phyloP scores from a whole-genome alignment of 768 basidiomycete genomes.

The Hericium coralloides region DNA sequence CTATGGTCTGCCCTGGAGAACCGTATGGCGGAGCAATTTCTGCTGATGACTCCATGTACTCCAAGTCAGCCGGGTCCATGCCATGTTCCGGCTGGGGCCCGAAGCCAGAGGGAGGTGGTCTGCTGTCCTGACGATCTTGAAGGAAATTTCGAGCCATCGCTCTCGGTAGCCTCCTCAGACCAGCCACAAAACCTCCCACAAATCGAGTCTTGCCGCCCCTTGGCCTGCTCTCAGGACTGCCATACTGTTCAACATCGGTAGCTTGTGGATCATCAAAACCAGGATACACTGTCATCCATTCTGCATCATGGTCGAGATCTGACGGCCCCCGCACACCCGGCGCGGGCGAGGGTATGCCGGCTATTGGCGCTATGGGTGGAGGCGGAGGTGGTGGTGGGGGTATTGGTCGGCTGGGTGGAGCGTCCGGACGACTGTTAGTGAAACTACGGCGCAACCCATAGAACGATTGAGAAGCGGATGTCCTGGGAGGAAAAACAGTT shows the following conservation, averaged over 20 bases:
- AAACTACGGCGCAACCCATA: background rate
- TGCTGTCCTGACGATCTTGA: background rate
- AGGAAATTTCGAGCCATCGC: conserved; percentile 9
- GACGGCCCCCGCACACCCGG: background rate
- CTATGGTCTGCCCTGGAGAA: background rate
- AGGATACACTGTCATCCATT: conserved; percentile 10
- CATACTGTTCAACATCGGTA: conserved; percentile 2
- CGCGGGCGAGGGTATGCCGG: conserved; percentile 1
- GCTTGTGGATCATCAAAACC: background rate
- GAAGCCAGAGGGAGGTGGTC: background rate
- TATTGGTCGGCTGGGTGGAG: conserved; percentile 3
- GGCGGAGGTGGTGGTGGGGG: conserved; percentile 8
- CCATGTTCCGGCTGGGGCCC: too few species aligned
- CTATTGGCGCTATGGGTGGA: conserved; percentile 7
- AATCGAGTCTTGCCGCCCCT: conserved; percentile 4
- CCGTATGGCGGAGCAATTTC: conserved; percentile 8
- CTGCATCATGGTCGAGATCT: conserved; percentile 3
- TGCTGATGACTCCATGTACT: background rate
- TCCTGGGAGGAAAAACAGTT: too few species aligned
- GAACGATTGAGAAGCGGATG: too few species aligned
- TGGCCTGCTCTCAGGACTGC: background rate
- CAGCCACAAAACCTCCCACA: conserved; percentile 11
- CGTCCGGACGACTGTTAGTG: conserved; percentile 4
- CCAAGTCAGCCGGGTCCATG: background rate
- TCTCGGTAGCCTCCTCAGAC: conserved; percentile 8